Conservation (phyloP, 2,329 filamentous ascomycete genomes). For the Apiospora sp. region DNA sequence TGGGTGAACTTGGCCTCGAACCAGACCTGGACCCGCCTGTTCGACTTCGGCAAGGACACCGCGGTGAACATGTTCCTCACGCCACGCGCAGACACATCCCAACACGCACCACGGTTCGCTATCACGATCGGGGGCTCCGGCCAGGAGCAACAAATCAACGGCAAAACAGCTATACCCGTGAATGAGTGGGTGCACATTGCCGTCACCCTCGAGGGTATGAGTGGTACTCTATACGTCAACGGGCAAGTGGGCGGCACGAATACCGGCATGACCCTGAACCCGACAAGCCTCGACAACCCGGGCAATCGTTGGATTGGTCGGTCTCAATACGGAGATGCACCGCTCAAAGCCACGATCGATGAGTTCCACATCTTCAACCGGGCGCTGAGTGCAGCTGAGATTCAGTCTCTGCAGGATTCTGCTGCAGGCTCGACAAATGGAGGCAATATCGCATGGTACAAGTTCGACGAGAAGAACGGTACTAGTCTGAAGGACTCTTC, state of each 20-base stretch:
- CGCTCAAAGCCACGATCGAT: constrained; percentile 33
- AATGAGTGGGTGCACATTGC: constrained; percentile 34
- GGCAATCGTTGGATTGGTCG: constrained; percentile 36
- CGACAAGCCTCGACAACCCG: constrained; percentile 31
- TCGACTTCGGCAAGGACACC: constrained; percentile 35
- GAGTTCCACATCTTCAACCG: constrained; percentile 36
- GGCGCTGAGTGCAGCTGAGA: constrained; percentile 30
- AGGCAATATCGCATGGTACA: constrained; percentile 36
- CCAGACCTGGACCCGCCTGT: constrained; percentile 31
- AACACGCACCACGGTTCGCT: constrained; percentile 31
- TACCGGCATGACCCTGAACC: constrained; percentile 30
- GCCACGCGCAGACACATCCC: constrained; percentile 25
- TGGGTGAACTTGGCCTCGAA: constrained; percentile 32
- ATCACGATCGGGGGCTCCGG: constrained; percentile 33
- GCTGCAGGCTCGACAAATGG: constrained; percentile 31
- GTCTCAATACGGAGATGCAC: constrained; percentile 31
- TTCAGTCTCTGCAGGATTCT: constrained; percentile 31
- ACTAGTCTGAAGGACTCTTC: constrained; percentile 32
- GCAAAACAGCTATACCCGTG: constrained; percentile 28
- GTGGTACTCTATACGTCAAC: constrained; percentile 32
- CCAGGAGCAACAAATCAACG: constrained; percentile 31
- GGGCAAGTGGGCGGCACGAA: constrained; percentile 32
- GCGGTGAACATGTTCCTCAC: constrained; percentile 35
- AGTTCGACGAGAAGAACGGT: constrained; percentile 33
- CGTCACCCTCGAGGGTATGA: constrained; percentile 29